Base-by-base conservation (phyloP, 2,329 filamentous ascomycete genomes). In the Scleromitrula shiraiana region DNA sequence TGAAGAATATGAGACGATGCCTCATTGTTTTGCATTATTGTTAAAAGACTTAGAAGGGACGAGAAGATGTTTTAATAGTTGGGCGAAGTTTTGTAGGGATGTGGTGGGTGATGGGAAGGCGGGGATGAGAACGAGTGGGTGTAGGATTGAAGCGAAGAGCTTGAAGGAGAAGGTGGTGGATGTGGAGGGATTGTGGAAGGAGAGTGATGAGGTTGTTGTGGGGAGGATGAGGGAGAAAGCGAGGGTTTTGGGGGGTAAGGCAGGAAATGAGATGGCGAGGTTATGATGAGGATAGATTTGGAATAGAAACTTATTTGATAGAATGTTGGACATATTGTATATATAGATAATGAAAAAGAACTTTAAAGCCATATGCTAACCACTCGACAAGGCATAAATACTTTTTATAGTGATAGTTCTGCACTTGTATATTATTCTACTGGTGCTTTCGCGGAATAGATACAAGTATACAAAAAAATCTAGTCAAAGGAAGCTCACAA, bases 1-100 rank as follows among this genome's bases (percentile, higher is more conserved):
- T 15, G 15, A 30, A 5, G 38, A 41, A 23, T 41, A 41, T 30
- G 14, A 27, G 22, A 23, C 23, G 23, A 27, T 41, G 22, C 38
- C 38, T 14, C 38, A 41, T 65, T 80, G 78, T 56, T 91, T 88
- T 60, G 77, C 75, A 1, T 57, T 80, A 52, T 53, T 85, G 1
- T 65, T 87, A 47, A 64, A 70, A 2, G 64, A 66, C 4, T 62
- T 72, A 2, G 60, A 69, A 1, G 70, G 66, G 24, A 67, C 74
- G 2, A 66, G 61, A 55, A 70, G 74, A 40, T 84, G 78, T 57
- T 74, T 78, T 49, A 63, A 71, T 12, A 67, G 68, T 3, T 79
- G 80, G 75, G 66, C 75, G 0, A 64, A 62, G 2, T 88, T 88
- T 53, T 73, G 81, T 20, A 66, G 55, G 22, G 54, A 59, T 15